Evolutionary conservation across 306 rosid genomes (phyloP).

Genomic region (Malus fusca): DNA sequence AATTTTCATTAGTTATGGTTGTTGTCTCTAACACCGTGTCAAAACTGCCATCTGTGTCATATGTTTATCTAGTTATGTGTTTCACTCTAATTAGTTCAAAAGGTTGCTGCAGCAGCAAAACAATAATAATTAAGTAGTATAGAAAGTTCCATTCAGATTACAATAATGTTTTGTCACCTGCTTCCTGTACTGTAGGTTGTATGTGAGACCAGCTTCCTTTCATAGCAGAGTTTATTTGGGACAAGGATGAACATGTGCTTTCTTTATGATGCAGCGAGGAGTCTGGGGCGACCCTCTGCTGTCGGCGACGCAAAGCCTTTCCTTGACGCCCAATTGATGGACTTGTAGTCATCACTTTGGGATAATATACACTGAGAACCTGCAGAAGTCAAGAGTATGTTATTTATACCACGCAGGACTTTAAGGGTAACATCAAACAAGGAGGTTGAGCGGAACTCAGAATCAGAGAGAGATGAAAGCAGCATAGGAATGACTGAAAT

Average conservation of each 20-base stretch:
- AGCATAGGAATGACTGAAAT: background rate
- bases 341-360: constrained; percentile 42
- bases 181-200: constrained; percentile 20
- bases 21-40: constrained; percentile 17
- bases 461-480: background rate
- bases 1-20: constrained; percentile 17
- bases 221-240: background rate
- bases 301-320: constrained; percentile 79
- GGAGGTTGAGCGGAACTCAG: background rate
- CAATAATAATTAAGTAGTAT: background rate
- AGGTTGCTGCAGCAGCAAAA: background rate
- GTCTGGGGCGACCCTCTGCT: constrained; percentile 33
- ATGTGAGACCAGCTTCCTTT: constrained; percentile 17
- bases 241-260: constrained; percentile 9
- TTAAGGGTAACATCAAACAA: background rate
- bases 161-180: constrained; percentile 27
- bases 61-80: constrained; percentile 5
- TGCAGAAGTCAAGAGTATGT: constrained; percentile 20
- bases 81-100: background rate
- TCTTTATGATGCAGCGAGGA: constrained; percentile 33
- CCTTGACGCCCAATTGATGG: constrained; percentile 94
- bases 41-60: constrained; percentile 33
- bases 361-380: constrained; percentile 70
- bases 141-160: background rate
- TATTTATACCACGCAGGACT: constrained; percentile 4